Percentiles rank a stretch among this genome's conserved stretches.
These are phyloP conservation scores for Agrocybe pediades DNA, from an alignment of 768 basidiomycete genomes.

Conservation along the genomic window DNA sequence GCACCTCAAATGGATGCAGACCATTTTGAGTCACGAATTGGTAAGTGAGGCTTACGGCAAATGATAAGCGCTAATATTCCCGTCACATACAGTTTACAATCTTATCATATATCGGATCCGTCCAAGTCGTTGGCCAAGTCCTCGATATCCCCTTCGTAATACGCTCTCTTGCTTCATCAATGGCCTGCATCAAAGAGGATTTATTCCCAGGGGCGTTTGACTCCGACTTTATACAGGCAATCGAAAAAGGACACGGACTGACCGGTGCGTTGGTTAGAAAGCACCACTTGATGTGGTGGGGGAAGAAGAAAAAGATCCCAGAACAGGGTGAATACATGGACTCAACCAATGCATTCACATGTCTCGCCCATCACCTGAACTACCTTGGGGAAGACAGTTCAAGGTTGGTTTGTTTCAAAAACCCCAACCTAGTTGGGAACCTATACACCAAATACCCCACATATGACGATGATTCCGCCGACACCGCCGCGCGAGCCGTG, in stretches of 20 bases:
- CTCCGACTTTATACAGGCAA: not conserved
- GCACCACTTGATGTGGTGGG: not conserved
- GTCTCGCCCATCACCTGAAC: not conserved
- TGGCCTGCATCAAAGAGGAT: not conserved
- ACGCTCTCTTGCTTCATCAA: not conserved
- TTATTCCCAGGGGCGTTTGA: not conserved
- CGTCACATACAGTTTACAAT: not conserved
- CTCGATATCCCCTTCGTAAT: not conserved
- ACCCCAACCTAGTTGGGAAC: not conserved
- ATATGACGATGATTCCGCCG: too few species aligned
- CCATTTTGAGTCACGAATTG: not conserved
- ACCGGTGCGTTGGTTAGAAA: not conserved
- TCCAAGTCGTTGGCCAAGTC: not conserved
- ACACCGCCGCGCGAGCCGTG: not conserved
- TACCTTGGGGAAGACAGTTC: not conserved
- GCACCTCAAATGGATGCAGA: slow-evolving; percentile 2
- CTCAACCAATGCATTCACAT: not conserved
- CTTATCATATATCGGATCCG: not conserved
- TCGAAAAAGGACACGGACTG: not conserved
- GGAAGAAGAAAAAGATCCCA: not conserved
- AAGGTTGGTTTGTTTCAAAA: not conserved
- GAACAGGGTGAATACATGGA: not conserved
- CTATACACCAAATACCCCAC: too few species aligned
- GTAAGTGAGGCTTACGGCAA: not conserved
- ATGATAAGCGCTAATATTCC: not conserved